Conservation (phyloP, 495 filamentous ascomycete species). For the Evansstolkia leycettana region DNA sequence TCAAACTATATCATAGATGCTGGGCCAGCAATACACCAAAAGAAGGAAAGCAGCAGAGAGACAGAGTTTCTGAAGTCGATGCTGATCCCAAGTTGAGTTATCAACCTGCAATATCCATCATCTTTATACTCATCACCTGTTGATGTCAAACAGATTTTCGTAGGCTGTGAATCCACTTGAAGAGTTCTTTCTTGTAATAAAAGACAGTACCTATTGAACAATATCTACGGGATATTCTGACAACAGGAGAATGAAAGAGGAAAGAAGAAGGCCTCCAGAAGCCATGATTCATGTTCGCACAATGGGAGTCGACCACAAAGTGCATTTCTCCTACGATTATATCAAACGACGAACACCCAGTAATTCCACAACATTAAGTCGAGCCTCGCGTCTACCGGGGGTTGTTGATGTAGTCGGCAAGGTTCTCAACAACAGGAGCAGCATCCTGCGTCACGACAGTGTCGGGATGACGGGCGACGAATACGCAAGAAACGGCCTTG, state of each 20-base stretch:
- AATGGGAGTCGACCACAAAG: conserved; percentile 1
- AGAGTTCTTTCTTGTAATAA: too few species aligned
- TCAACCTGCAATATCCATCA: too few species aligned
- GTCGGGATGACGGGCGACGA: conserved; percentile 78
- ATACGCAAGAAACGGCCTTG: conserved; percentile 74
- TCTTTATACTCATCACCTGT: too few species aligned
- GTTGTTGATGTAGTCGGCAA: conserved; percentile 34
- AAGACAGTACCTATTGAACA: conserved; percentile 1
- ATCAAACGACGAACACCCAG: conserved; percentile 9
- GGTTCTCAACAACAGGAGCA: conserved; percentile 26
- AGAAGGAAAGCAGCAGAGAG: too few species aligned
- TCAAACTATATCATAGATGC: too few species aligned
- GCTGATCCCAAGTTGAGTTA: too few species aligned
- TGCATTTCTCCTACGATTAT: neutral
- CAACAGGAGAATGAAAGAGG: conserved; percentile 2
- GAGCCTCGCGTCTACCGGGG: neutral
- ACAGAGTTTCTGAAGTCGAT: too few species aligned
- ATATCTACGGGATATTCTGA: conserved; percentile 12
- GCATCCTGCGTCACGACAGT: conserved; percentile 39
- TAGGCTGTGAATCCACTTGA: too few species aligned
- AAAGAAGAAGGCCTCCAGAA: conserved; percentile 3
- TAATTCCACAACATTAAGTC: too few species aligned
- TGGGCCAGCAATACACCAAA: too few species aligned
- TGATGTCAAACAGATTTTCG: too few species aligned
- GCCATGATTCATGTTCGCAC: conserved; percentile 1